Evolutionary conservation across 352 stramenopile species (phyloP).

Genomic region (Elongisporangium prolatum): DNA sequence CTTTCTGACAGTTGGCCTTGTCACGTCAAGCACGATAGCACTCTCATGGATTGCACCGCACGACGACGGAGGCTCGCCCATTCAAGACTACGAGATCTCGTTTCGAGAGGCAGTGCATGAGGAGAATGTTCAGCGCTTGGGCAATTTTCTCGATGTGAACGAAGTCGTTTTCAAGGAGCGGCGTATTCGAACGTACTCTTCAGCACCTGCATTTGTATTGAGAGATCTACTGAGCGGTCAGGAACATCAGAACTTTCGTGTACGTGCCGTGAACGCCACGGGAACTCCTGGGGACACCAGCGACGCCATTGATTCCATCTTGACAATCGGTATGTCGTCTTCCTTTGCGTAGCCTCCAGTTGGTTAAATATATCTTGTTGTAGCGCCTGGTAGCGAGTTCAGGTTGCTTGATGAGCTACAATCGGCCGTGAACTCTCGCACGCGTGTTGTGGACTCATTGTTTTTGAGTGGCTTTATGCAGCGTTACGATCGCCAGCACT

Average conservation of each 20-base stretch:
- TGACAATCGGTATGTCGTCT: constrained; percentile 48
- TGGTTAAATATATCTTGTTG: constrained; percentile 4
- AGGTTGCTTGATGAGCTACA: constrained; percentile 74
- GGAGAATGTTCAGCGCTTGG: constrained; percentile 18
- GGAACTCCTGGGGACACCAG: constrained; percentile 55
- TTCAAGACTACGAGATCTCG: constrained; percentile 65
- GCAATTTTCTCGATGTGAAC: constrained; percentile 43
- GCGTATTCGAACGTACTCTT: constrained; percentile 45
- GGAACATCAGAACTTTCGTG: constrained; percentile 58
- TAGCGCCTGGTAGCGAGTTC: constrained; percentile 59
- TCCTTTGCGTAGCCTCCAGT: background rate
- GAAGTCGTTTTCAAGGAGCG: constrained; percentile 52
- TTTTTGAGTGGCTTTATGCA: constrained; percentile 84
- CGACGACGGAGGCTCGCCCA: constrained; percentile 45
- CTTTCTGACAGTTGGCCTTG: constrained; percentile 38
- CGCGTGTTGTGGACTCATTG: constrained; percentile 60
- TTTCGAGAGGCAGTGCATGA: constrained; percentile 61
- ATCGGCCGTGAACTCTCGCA: constrained; percentile 67
- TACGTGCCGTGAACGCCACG: constrained; percentile 52
- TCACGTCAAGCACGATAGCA: constrained; percentile 61
- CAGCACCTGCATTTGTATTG: constrained; percentile 28
- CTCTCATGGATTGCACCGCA: constrained; percentile 57
- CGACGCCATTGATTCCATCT: constrained; percentile 38
- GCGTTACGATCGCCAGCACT: constrained; percentile 65
- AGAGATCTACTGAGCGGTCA: constrained; percentile 51